phyloP scores from a whole-genome alignment of 257 asterid species.

The Ilex aquifolium region DNA sequence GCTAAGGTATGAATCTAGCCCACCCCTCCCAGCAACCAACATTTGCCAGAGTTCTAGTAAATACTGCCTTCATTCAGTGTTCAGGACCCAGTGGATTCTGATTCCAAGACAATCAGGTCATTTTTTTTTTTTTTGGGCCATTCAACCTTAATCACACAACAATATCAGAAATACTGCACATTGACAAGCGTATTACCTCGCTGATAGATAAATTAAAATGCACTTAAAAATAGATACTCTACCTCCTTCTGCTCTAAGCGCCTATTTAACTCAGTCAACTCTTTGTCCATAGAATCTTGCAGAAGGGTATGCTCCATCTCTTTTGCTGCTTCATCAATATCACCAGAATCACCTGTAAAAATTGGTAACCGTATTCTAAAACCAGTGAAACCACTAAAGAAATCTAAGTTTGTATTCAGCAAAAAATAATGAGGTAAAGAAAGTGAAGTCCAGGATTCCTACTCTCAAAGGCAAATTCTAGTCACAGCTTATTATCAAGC shows the following conservation, averaged over 20 bases:
- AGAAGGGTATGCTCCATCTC: slow-evolving; percentile 94
- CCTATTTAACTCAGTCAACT: slow-evolving; percentile 72
- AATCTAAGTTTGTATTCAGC: slow-evolving; percentile 5
- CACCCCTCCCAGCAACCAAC: neutral
- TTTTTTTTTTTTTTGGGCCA: too few relatives aligned
- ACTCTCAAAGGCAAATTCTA: neutral
- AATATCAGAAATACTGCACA: too few relatives aligned
- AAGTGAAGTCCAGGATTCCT: slow-evolving; percentile 3
- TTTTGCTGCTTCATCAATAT: slow-evolving; percentile 84
- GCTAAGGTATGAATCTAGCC: neutral
- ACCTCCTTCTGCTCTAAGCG: slow-evolving; percentile 96
- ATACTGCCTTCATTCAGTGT: too few relatives aligned
- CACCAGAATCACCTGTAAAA: slow-evolving; percentile 72
- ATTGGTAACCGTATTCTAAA: slow-evolving; percentile 12
- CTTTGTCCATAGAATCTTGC: slow-evolving; percentile 93
- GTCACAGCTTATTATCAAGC: neutral
- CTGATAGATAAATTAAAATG: too few relatives aligned
- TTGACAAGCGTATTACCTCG: too few relatives aligned
- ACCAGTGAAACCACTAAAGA: slow-evolving; percentile 7
- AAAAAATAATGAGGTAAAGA: neutral
- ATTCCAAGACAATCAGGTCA: too few relatives aligned
- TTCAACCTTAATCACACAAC: too few relatives aligned
- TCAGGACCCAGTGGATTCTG: too few relatives aligned
- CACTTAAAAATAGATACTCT: neutral
- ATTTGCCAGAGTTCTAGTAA: neutral